These are phyloP conservation scores for Starmera stellimalicola DNA, from an alignment of 1,139 yeast species.

Conservation along the genomic window DNA sequence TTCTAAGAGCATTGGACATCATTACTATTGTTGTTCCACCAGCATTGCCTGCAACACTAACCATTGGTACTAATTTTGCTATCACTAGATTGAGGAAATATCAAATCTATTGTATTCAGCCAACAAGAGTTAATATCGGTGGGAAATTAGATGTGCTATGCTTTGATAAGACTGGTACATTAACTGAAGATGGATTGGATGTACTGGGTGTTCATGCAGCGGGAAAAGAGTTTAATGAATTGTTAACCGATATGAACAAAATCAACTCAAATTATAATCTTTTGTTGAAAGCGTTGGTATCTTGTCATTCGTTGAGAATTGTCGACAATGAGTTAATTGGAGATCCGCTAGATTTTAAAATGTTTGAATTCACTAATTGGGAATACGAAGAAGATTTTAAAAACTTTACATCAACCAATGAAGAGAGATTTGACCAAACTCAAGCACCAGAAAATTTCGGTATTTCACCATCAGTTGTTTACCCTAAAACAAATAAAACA, in stretches of 20 bases:
- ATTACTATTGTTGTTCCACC: conserved; percentile 98
- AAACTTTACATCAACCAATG: conserved; percentile 27
- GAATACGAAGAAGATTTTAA: conserved; percentile 54
- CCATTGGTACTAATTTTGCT: conserved; percentile 94
- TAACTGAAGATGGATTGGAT: conserved; percentile 94
- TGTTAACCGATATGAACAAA: conserved; percentile 28
- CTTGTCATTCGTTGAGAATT: conserved; percentile 79
- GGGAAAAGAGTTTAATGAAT: conserved; percentile 40
- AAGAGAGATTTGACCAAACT: conserved; percentile 25
- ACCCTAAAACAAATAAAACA: conserved; percentile 25
- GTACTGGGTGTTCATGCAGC: conserved; percentile 77
- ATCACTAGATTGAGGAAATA: conserved; percentile 59
- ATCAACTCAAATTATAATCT: conserved; percentile 13
- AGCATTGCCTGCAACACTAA: conserved; percentile 92
- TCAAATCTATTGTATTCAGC: conserved; percentile 81
- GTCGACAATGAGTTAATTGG: conserved; percentile 80
- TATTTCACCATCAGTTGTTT: conserved; percentile 38
- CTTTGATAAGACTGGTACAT: conserved; percentile 95
- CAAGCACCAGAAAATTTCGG: conserved; percentile 31
- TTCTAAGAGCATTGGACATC: conserved; percentile 83
- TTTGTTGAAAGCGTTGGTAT: conserved; percentile 47
- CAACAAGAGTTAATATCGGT: conserved; percentile 87
- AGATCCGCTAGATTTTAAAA: conserved; percentile 86
- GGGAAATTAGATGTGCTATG: conserved; percentile 87
- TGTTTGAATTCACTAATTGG: conserved; percentile 88